Evolutionary conservation across 2,329 filamentous ascomycete species (phyloP).

Genomic region (Tolypocladium amazonense): DNA sequence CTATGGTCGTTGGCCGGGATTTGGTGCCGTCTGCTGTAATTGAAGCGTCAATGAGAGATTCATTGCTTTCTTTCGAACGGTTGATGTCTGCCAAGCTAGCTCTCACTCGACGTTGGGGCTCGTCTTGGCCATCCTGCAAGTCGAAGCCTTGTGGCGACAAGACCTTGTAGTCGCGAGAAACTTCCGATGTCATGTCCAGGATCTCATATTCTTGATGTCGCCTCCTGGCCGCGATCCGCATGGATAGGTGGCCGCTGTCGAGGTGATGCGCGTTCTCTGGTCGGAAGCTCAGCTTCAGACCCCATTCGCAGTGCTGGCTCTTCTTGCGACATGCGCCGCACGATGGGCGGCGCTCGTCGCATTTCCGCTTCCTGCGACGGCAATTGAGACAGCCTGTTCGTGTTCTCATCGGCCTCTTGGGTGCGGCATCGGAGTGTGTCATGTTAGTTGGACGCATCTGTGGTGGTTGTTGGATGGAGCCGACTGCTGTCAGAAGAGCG

Average conservation of each 20-base stretch:
- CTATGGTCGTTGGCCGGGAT: not conserved
- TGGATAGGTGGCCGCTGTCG: slow-evolving; percentile 20
- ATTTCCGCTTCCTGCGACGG: slow-evolving; percentile 27
- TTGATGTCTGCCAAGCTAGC: not conserved
- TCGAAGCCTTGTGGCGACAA: not conserved
- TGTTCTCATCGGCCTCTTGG: not conserved
- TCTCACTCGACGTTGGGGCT: not conserved
- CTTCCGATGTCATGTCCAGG: slow-evolving; percentile 23
- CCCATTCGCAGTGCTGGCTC: slow-evolving; percentile 24
- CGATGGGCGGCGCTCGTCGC: slow-evolving; percentile 22
- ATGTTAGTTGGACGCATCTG: not conserved
- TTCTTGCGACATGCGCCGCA: slow-evolving; percentile 23
- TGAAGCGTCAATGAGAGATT: not conserved
- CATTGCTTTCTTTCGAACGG: not conserved
- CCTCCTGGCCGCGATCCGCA: slow-evolving; percentile 15
- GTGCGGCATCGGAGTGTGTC: not conserved
- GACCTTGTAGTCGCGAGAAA: slow-evolving; percentile 23
- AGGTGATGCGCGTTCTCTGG: slow-evolving; percentile 24
- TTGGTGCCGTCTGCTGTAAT: not conserved
- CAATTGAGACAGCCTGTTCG: slow-evolving; percentile 22
- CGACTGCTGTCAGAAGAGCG: too few species aligned
- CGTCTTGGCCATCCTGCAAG: not conserved
- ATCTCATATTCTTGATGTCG: slow-evolving; percentile 22
- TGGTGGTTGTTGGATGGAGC: not conserved
- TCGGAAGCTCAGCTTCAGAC: slow-evolving; percentile 25